phyloP scores from a whole-genome alignment of 1,284 basidiomycete species.

The Sanghuangporus weigelae region DNA sequence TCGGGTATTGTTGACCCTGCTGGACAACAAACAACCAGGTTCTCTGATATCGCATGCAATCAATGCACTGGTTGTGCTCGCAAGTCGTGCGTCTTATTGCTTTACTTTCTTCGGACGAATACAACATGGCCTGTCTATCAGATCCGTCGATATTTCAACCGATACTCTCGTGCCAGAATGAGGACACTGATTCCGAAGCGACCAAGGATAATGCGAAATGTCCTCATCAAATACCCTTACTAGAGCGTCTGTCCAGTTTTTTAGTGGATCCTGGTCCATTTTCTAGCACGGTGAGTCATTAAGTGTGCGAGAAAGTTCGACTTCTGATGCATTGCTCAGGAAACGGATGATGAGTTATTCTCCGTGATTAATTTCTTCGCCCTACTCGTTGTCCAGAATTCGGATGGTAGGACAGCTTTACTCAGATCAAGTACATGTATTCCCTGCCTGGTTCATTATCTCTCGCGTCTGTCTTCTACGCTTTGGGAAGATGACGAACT shows the following conservation, averaged over 20 bases:
- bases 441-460: conserved; percentile 54
- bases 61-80: conserved; percentile 48
- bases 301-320: background rate
- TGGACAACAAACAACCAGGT: conserved; percentile 44
- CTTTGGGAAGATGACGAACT: conserved; percentile 62
- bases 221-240: conserved; percentile 34
- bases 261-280: conserved; percentile 41
- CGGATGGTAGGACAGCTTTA: conserved; percentile 45
- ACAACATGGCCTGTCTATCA: conserved; percentile 18
- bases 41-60: conserved; percentile 43
- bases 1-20: conserved; percentile 41
- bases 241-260: conserved; percentile 48
- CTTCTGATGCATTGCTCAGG: conserved; percentile 19
- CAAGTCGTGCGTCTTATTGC: conserved; percentile 43
- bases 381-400: conserved; percentile 47
- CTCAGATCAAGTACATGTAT: conserved; percentile 49
- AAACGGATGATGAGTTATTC: conserved; percentile 36
- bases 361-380: conserved; percentile 52
- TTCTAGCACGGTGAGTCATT: conserved; percentile 38
- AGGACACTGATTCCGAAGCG: background rate
- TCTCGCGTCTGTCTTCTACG: conserved; percentile 44
- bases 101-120: conserved; percentile 1
- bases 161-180: conserved; percentile 29
- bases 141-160: conserved; percentile 36
- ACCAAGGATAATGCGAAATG: background rate